These are phyloP conservation scores for Corniculantispora saksenae DNA, from an alignment of 2,329 filamentous ascomycete species.

Conservation along the genomic window DNA sequence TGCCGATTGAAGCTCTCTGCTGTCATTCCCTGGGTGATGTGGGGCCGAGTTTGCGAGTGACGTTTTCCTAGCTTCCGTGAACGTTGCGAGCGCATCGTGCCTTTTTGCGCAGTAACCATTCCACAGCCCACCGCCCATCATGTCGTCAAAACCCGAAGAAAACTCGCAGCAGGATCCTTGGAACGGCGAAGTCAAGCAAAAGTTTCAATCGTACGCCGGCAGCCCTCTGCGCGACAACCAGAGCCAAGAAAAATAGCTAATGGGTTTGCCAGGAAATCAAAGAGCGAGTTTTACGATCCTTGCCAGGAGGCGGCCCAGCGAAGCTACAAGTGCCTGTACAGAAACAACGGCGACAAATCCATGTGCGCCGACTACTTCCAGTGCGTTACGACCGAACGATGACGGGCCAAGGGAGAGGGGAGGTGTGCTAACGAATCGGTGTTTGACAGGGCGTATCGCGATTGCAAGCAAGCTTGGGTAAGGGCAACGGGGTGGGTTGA, in stretches of 20 bases:
- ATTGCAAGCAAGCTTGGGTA: constrained; percentile 96
- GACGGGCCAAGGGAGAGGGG: not conserved
- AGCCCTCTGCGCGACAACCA: not conserved
- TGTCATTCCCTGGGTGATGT: not conserved
- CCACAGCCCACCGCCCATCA: constrained; percentile 6
- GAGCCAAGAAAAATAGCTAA: no score
- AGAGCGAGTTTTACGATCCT: constrained; percentile 90
- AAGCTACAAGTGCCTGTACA: constrained; percentile 84
- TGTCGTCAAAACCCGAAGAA: constrained; percentile 22
- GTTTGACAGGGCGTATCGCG: constrained; percentile 77
- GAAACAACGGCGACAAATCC: constrained; percentile 82
- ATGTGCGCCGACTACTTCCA: constrained; percentile 97
- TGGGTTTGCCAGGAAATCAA: constrained; percentile 83
- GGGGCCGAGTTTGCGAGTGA: constrained; percentile 1
- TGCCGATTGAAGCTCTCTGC: no score
- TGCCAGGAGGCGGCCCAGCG: constrained; percentile 88
- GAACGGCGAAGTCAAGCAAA: constrained; percentile 60
- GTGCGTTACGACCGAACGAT: constrained; percentile 52
- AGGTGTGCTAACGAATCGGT: constrained; percentile 24
- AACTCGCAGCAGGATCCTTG: constrained; percentile 44
- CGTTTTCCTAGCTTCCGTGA: not conserved
- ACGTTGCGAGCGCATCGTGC: not conserved
- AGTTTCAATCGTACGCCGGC: constrained; percentile 62
- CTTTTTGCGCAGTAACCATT: not conserved
- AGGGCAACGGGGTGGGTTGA: constrained; percentile 23